Base-by-base conservation (phyloP, 352 stramenopile genomes). In the Paralagenidium karlingii region DNA sequence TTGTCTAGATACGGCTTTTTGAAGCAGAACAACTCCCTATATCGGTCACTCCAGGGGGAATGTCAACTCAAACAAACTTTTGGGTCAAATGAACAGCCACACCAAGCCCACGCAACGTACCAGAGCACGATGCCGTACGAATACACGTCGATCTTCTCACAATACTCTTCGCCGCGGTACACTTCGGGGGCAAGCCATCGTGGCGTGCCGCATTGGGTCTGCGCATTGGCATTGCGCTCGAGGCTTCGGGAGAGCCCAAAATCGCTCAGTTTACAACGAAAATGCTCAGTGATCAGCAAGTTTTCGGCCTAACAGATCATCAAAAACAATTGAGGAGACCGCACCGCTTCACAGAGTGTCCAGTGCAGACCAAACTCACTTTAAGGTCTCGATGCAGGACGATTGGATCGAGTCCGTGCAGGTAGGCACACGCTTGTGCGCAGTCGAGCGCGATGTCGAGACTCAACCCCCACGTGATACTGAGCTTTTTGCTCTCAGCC, bases 91-190 rank as follows among this genome's bases (percentile, higher is more conserved):
- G 25, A 20, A 24, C 10, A 11, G 18, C 16, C 8, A n/a, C n/a
- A n/a, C n/a, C n/a, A n/a, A n/a, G n/a, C n/a, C n/a, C n/a, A n/a
- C n/a, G n/a, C n/a, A n/a, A n/a, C 40, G 10, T 47, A 83, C 74
- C 75, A 87, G 34, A 90, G 53, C 22, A 90, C 76, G 37, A 89
- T 84, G 45, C 69, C 65, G 46, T 84, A 86, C 21, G 71, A 86
- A 49, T 89, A 86, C 3, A 89, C 46, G 37, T 89, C 75, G 22
- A 89, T 82, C 55, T 89, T 89, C 42, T 89, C 75, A 26, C 69
- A 82, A 53, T 86, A 89, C 25, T 81, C 68, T 32, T 89, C 71
- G 25, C 75, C 75, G 20, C 71, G 68, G 31, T 85, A 89, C n/a
- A 89, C 70, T 49, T 89, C 75, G 21, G 75, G 75, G 18, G 75